These are phyloP conservation scores for Fraxinus latifolia DNA, from an alignment of 305 asterid genomes.

Conservation along the genomic window DNA sequence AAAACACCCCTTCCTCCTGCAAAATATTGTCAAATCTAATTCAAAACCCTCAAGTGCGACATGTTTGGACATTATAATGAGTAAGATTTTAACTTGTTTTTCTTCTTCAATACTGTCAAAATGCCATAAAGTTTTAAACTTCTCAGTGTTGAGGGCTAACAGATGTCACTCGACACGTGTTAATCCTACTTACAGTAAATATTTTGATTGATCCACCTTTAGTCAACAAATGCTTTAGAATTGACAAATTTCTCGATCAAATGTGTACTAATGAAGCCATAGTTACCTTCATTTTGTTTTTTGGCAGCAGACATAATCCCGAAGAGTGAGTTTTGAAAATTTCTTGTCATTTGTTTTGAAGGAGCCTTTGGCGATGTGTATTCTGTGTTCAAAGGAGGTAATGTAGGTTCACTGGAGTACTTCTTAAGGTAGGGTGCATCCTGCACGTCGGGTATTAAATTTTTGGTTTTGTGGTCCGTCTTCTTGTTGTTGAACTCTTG, in stretches of 20 bases:
- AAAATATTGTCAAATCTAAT: slow-evolving; percentile 7
- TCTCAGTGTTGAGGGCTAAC: background rate
- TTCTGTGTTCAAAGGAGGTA: slow-evolving; percentile 26
- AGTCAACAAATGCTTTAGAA: background rate
- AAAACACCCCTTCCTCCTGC: slow-evolving; percentile 32
- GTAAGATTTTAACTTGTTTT: background rate
- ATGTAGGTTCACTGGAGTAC: slow-evolving; percentile 55
- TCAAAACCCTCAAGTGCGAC: background rate
- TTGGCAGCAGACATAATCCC: slow-evolving; percentile 61
- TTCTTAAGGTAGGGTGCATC: slow-evolving; percentile 47
- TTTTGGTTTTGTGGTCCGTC: slow-evolving; percentile 1
- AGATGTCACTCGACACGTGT: background rate
- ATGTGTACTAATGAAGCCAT: background rate
- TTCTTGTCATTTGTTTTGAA: slow-evolving; percentile 28
- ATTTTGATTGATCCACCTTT: background rate
- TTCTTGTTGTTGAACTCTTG: slow-evolving; percentile 14
- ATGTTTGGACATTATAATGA: background rate
- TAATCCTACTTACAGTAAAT: background rate
- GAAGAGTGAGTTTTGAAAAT: slow-evolving; percentile 58
- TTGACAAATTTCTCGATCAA: background rate
- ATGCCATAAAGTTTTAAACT: background rate
- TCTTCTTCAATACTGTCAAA: background rate
- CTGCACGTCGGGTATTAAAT: slow-evolving; percentile 15
- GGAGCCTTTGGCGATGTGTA: slow-evolving; percentile 9
- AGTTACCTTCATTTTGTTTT: slow-evolving; percentile 44